Evolutionary conservation across 2,329 filamentous ascomycete species (phyloP).

Genomic region (Phaeophleospora eucalypticola): DNA sequence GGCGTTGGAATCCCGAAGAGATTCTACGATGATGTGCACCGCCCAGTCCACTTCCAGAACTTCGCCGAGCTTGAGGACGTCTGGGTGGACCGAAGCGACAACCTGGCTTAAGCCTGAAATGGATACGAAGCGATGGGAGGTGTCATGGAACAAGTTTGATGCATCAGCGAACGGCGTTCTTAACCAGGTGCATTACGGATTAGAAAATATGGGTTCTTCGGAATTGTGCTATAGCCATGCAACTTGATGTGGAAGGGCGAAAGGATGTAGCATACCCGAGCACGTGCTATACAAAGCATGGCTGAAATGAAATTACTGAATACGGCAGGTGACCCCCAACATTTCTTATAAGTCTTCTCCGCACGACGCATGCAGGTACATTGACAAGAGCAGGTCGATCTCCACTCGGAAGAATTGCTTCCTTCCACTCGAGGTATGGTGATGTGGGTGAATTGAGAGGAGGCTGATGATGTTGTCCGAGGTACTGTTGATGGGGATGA

Average conservation of each 20-base stretch:
- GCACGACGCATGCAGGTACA: neutral
- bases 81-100: conserved; percentile 88
- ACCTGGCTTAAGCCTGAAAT: conserved; percentile 64
- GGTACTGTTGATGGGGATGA: no score
- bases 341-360: neutral
- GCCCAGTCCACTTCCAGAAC: conserved; percentile 92
- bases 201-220: neutral
- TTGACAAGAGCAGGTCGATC: neutral
- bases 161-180: conserved; percentile 14
- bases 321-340: neutral
- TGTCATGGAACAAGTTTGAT: neutral
- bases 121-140: neutral
- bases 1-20: conserved; percentile 84
- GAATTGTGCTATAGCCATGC: neutral
- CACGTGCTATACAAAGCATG: no score
- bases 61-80: conserved; percentile 97
- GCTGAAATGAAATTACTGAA: neutral
- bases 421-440: neutral
- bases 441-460: no score
- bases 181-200: neutral
- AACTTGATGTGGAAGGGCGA: neutral
- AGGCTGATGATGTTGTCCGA: no score
- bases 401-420: neutral
- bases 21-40: conserved; percentile 90
- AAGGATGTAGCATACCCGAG: neutral